Evolutionary conservation across 2,329 filamentous ascomycete species (phyloP).

Genomic region (Aspergillus sp.): DNA sequence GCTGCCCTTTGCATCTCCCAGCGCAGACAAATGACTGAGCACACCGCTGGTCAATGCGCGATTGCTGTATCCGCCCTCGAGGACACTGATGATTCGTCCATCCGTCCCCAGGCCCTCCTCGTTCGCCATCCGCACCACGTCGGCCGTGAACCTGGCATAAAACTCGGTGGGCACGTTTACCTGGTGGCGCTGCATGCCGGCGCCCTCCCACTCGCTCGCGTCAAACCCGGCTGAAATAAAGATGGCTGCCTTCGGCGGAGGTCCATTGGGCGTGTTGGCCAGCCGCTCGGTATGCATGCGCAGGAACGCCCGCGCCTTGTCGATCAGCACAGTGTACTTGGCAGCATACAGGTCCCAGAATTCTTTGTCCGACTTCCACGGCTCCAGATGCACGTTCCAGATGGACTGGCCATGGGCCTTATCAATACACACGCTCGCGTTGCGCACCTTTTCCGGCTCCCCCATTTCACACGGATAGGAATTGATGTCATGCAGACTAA

Average conservation of each 20-base stretch:
- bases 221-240: conserved; percentile 97
- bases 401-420: conserved; percentile 91
- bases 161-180: conserved; percentile 97
- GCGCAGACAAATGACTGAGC: conserved; percentile 82
- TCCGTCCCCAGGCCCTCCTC: conserved; percentile 77
- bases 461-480: conserved; percentile 95
- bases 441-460: conserved; percentile 90
- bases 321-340: conserved; percentile 73
- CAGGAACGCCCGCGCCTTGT: conserved; percentile 80
- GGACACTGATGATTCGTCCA: conserved; percentile 84
- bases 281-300: conserved; percentile 69
- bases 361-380: conserved; percentile 78
- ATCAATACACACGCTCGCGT: conserved; percentile 91
- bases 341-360: conserved; percentile 88
- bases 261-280: conserved; percentile 56
- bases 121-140: conserved; percentile 77
- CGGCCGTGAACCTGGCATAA: conserved; percentile 85
- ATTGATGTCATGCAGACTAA: conserved; percentile 97
- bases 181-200: conserved; percentile 91
- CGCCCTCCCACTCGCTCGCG: conserved; percentile 89
- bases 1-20: conserved; percentile 53
- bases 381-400: conserved; percentile 92
- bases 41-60: conserved; percentile 85
- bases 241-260: conserved; percentile 76
- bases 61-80: conserved; percentile 96